A percentile compares a stretch with the other conserved stretches of the same genome.
Evolutionary conservation across 2,329 filamentous ascomycete genomes (phyloP).

Genomic region (Graphilbum ipis-grandicollis): DNA sequence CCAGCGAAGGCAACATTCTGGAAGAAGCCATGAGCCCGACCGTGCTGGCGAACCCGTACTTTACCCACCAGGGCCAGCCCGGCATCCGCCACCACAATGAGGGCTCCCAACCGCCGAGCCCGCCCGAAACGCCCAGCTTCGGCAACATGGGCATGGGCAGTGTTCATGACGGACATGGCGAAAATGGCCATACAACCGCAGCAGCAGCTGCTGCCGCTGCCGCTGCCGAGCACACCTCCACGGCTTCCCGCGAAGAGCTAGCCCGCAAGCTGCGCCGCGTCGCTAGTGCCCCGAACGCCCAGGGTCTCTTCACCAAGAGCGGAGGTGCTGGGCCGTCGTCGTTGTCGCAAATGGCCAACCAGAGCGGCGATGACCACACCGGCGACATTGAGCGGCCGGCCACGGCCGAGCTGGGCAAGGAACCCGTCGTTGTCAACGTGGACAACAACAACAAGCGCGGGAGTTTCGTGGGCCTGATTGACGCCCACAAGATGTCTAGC

Average conservation of each 20-base stretch:
- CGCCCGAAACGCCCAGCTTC: constrained; percentile 72
- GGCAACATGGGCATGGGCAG: constrained; percentile 37
- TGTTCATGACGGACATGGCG: constrained; percentile 19
- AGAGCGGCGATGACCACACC: background rate
- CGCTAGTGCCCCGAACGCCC: constrained; percentile 90
- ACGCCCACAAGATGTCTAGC: constrained; percentile 22
- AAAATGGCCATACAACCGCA: constrained; percentile 24
- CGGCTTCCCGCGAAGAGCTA: constrained; percentile 80
- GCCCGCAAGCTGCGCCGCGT: constrained; percentile 85
- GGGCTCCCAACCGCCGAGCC: constrained; percentile 79
- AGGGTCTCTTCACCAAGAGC: constrained; percentile 62
- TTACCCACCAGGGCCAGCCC: constrained; percentile 87
- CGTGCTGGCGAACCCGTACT: constrained; percentile 91
- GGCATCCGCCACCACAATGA: constrained; percentile 89
- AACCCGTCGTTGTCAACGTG: constrained; percentile 48
- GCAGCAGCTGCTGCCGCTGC: constrained; percentile 16
- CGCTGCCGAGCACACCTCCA: constrained; percentile 49
- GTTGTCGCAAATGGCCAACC: background rate
- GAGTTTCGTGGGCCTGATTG: constrained; percentile 27
- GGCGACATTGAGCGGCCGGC: constrained; percentile 48
- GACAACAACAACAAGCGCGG: constrained; percentile 15
- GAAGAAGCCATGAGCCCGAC: constrained; percentile 85
- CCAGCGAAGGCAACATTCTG: constrained; percentile 79
- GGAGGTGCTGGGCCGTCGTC: background rate
- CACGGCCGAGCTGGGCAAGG: constrained; percentile 75